These are phyloP conservation scores for Penicillium psychrofluorescens DNA, from an alignment of 495 filamentous ascomycete genomes.

Conservation along the genomic window DNA sequence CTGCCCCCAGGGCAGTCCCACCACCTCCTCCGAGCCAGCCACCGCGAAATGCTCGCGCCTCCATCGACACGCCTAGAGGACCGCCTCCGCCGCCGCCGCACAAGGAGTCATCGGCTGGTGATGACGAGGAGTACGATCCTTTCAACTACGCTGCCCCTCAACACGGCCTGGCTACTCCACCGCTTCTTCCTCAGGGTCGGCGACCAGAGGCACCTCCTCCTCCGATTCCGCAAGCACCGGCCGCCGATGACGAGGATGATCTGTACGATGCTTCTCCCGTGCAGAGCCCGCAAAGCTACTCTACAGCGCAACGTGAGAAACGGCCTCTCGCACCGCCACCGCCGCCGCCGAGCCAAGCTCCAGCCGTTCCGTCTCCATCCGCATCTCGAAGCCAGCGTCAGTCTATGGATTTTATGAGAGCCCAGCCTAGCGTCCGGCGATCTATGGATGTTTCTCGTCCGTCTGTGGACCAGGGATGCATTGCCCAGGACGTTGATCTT, in stretches of 20 bases:
- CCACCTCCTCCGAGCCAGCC: slow-evolving; percentile 47
- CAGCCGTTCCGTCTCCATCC: slow-evolving; percentile 38
- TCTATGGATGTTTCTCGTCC: slow-evolving; percentile 67
- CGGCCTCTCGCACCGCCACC: slow-evolving; percentile 20
- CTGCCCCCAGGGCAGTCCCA: slow-evolving; percentile 45
- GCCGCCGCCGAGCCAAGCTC: slow-evolving; percentile 23
- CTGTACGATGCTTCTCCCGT: slow-evolving; percentile 49
- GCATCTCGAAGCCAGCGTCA: slow-evolving; percentile 44
- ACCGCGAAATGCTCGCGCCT: slow-evolving; percentile 41
- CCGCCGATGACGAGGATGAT: slow-evolving; percentile 36
- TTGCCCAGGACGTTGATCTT: slow-evolving; percentile 83
- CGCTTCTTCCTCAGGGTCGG: slow-evolving; percentile 6
- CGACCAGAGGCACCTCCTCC: slow-evolving; percentile 25
- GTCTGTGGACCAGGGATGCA: slow-evolving; percentile 67
- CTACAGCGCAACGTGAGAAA: slow-evolving; percentile 33
- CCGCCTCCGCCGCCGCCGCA: slow-evolving; percentile 50
- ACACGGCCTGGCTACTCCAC: slow-evolving; percentile 24
- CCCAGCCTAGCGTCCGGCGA: slow-evolving; percentile 42
- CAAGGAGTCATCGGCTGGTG: slow-evolving; percentile 36
- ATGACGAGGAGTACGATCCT: slow-evolving; percentile 68
- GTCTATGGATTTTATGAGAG: slow-evolving; percentile 62
- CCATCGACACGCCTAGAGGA: slow-evolving; percentile 63
- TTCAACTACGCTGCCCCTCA: slow-evolving; percentile 56
- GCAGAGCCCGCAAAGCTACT: slow-evolving; percentile 33
- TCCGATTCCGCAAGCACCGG: slow-evolving; percentile 19